Base-by-base conservation (phyloP, 2,329 filamentous ascomycete genomes). In the Alternaria sp. region DNA sequence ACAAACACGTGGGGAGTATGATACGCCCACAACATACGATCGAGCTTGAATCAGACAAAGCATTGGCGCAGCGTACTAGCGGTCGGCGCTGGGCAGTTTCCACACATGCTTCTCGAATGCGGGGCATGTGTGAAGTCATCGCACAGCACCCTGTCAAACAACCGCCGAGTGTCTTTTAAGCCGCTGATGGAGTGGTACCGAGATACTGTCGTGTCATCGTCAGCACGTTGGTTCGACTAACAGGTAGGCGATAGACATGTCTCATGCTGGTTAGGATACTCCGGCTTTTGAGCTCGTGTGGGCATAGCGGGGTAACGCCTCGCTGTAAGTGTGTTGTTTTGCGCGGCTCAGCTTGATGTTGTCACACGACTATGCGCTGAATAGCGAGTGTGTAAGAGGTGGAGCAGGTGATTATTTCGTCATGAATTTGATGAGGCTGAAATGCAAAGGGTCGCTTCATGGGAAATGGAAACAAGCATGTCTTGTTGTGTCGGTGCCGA, bases 1-100 rank as follows among this genome's bases (percentile, higher is more conserved):
- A 25, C n/a, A 46, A 57, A 45, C 46, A 61, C 58, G 58, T 61
- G 58, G 52, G 52, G n/a, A 40, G 23, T 17, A 43, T 44, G 45
- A 55, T 61, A 61, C 44, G 58, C 52, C 50, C 23, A 28, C 13
- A 45, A 36, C 44, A 30, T 6, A 17, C 28, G 28, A 36, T 51
- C 15, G 49, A 51, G 47, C 26, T 51, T 32, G 10, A 21, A 36
- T 10, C 17, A n/a, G 21, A 36, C 49, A 7, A 32, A 51, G 49
- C 13, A 23, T 51, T 51, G 49, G 49, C 49, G 49, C 28, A 36
- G 49, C 28, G 15, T 19, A 21, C 17, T 32, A 51, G 49, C 19
- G 12, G 12, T 12, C 28, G 17, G 49, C 47, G 47, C 47, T 30
- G 47, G 25, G 47, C 47, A 3, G 28, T 30, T 32, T 51, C 26